Evolutionary conservation across 495 filamentous ascomycete genomes (phyloP), one percentile per base, ranked within the genome.

Genomic region (Penicillium nucicola): DNA sequence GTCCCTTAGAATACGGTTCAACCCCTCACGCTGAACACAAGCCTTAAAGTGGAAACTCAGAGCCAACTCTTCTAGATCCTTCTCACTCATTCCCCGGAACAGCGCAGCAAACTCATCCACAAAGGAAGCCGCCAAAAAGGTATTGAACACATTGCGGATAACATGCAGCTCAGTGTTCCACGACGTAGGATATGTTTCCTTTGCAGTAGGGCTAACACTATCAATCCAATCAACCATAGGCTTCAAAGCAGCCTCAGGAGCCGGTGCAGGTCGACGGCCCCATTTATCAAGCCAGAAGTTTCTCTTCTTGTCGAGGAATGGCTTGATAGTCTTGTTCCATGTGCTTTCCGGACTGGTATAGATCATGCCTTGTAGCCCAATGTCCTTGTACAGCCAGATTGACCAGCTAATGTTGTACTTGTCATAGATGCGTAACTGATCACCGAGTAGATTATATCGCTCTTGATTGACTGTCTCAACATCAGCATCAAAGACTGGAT

Each of bases 361-460:
- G 11, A 84, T 69, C 81, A 86, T 84, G 14, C 83, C 83, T 61
- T 85, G 82, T 37, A 78, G 72, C 4, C 81, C 82, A 50, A 86
- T 80, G 50, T 87, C 82, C 43, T 85, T 85, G 65, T 85, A 86
- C 0, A 81, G 60, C 83, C 82, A 86, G 57, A 86, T 85, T 35
- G 68, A 76, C 83, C 82, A 86, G 53, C 69, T 67, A 44, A 84
- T 78, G 44, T 72, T 56, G 39, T 79, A 69, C 46, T 80, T 70
- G 23, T 77, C 71, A 63, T 85, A 84, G 45, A 85, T 80, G 19
- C 64, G 57, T 5, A 84, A 62, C 52, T 86, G 84, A 34, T 78
- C 71, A 4, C 74, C 71, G 7, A 85, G 71, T 2, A 85, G 62
- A 12, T 72, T 65, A 56, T 79, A 82, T 8, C 83, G 66, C 18